Percentiles rank a stretch among this genome's conserved stretches.
phyloP scores from a whole-genome alignment of 352 stramenopile genomes.

The Plasmopara viticola region DNA sequence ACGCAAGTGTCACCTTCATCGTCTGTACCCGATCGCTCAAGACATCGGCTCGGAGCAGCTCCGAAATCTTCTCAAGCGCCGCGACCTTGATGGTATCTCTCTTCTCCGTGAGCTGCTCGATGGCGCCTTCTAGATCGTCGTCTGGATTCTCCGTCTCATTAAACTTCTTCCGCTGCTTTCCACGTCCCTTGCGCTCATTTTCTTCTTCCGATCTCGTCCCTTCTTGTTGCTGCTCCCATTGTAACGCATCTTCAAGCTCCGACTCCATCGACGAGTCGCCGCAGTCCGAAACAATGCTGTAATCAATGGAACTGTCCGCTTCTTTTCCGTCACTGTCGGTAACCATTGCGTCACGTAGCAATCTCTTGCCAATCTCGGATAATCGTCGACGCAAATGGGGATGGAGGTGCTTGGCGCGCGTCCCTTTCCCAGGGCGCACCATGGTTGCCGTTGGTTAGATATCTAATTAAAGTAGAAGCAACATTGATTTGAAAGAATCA shows the following conservation, averaged over 20 bases:
- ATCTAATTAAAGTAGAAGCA: too few relatives aligned
- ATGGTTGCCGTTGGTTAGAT: too few relatives aligned
- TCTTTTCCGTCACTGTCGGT: slow-evolving; percentile 28
- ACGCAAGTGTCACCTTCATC: slow-evolving; percentile 35
- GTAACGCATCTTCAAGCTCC: slow-evolving; percentile 47
- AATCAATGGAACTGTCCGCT: slow-evolving; percentile 20
- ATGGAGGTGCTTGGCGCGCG: slow-evolving; percentile 17
- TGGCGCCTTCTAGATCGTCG: slow-evolving; percentile 40
- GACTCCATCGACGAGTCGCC: slow-evolving; percentile 49
- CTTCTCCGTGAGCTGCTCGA: slow-evolving; percentile 60
- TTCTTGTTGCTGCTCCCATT: slow-evolving; percentile 39
- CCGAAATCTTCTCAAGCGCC: slow-evolving; percentile 50
- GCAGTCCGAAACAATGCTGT: slow-evolving; percentile 22
- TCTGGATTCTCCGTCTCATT: slow-evolving; percentile 22
- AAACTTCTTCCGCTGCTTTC: slow-evolving; percentile 32
- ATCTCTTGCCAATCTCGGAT: slow-evolving; percentile 45
- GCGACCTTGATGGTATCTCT: slow-evolving; percentile 51
- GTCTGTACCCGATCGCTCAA: slow-evolving; percentile 34
- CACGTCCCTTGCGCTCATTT: slow-evolving; percentile 16
- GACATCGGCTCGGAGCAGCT: slow-evolving; percentile 32
- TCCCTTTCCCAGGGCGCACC: slow-evolving; percentile 3
- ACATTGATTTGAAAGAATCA: too few relatives aligned
- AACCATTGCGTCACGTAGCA: slow-evolving; percentile 46
- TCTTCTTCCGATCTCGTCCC: slow-evolving; percentile 1
- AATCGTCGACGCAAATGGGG: slow-evolving; percentile 21